Evolutionary conservation across 371 early-diverging fungal species (phyloP).

Genomic region (Choanephora cucurbitarum): DNA sequence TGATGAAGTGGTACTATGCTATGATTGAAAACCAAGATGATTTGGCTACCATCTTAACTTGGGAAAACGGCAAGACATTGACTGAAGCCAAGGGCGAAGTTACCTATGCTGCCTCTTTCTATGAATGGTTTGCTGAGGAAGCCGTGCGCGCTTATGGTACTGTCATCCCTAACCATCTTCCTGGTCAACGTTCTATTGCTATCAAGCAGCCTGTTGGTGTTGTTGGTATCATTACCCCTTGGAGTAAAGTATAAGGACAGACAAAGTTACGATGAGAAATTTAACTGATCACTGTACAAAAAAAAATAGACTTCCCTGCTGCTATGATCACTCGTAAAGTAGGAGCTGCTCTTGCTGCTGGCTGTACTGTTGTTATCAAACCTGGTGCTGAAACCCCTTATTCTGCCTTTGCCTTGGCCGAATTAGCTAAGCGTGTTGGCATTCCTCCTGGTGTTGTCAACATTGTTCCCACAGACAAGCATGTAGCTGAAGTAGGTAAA

Average conservation of each 20-base stretch:
- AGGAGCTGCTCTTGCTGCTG: conserved; percentile 80
- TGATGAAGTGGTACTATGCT: conserved; percentile 73
- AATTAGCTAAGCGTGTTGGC: conserved; percentile 80
- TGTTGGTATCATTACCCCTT: conserved; percentile 88
- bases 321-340: conserved; percentile 93
- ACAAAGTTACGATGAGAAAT: background rate
- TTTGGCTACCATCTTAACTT: conserved; percentile 74
- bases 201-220: conserved; percentile 88
- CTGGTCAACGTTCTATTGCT: conserved; percentile 62
- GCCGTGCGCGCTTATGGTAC: conserved; percentile 81
- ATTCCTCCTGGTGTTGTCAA: conserved; percentile 89
- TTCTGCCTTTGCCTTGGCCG: conserved; percentile 76
- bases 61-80: conserved; percentile 76
- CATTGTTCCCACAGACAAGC: conserved; percentile 67
- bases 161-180: conserved; percentile 68
- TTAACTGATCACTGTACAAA: background rate
- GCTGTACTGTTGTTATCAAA: conserved; percentile 79
- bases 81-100: conserved; percentile 73
- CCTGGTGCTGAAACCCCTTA: conserved; percentile 83
- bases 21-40: conserved; percentile 72
- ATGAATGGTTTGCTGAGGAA: conserved; percentile 91
- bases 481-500: conserved; percentile 68
- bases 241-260: conserved; percentile 60
- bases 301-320: conserved; percentile 83
- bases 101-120: conserved; percentile 73